Conservation (phyloP, 345 rosid genomes). For the Populus nigra region DNA sequence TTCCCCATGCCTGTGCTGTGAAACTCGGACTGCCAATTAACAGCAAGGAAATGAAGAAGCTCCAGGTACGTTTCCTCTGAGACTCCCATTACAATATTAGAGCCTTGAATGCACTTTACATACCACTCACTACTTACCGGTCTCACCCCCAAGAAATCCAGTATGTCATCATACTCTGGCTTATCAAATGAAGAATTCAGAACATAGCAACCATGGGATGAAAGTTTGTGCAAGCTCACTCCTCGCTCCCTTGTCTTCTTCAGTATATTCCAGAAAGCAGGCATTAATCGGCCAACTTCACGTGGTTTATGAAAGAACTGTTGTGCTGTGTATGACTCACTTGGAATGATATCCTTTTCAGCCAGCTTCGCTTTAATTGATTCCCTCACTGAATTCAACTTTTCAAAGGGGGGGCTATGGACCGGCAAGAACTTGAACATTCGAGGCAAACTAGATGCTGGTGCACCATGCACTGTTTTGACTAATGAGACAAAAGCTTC, state of each 20-base stretch:
- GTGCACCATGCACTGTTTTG: too few species aligned
- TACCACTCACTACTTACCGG: slow-evolving; percentile 53
- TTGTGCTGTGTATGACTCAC: slow-evolving; percentile 47
- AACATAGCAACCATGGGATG: slow-evolving; percentile 51
- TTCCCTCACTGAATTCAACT: slow-evolving; percentile 46
- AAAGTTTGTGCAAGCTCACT: slow-evolving; percentile 54
- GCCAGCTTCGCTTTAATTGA: slow-evolving; percentile 34
- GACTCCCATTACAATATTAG: slow-evolving; percentile 43
- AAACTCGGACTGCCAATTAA: slow-evolving; percentile 49
- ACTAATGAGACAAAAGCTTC: too few species aligned
- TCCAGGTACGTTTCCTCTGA: slow-evolving; percentile 48
- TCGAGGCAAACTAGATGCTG: too few species aligned
- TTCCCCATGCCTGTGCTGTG: slow-evolving; percentile 22
- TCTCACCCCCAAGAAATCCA: slow-evolving; percentile 52
- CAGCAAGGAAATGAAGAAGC: slow-evolving; percentile 48
- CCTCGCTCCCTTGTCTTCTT: slow-evolving; percentile 45
- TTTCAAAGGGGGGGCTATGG: slow-evolving; percentile 25
- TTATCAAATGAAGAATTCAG: slow-evolving; percentile 49
- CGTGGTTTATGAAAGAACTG: slow-evolving; percentile 59
- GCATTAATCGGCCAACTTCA: slow-evolving; percentile 54
- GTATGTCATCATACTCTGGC: slow-evolving; percentile 27
- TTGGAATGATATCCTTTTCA: slow-evolving; percentile 50
- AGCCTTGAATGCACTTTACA: slow-evolving; percentile 52
- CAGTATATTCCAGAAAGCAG: slow-evolving; percentile 58
- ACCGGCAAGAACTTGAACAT: slow-evolving; percentile 52